phyloP scores from a whole-genome alignment of 1,284 basidiomycete genomes.

The Rhodotorula sp. region DNA sequence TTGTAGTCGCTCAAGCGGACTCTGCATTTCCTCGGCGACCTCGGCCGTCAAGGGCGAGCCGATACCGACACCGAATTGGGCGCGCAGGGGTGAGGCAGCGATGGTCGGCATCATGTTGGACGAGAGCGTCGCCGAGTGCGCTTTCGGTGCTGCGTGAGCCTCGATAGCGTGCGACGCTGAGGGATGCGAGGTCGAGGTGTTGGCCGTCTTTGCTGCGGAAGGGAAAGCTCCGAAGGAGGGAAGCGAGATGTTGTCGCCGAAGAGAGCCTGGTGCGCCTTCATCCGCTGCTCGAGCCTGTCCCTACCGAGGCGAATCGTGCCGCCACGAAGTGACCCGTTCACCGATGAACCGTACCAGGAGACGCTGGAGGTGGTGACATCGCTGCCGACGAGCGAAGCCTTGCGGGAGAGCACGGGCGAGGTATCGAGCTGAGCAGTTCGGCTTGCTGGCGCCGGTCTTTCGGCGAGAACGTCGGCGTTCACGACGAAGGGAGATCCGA shows the following conservation, averaged over 20 bases:
- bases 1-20: slow-evolving; percentile 33
- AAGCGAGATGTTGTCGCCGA: slow-evolving; percentile 10
- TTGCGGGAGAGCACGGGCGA: slow-evolving; percentile 33
- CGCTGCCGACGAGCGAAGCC: slow-evolving; percentile 30
- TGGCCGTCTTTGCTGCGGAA: neutral
- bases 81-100: slow-evolving; percentile 10
- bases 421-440: slow-evolving; percentile 8
- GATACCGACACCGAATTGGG: slow-evolving; percentile 14
- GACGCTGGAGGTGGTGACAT: slow-evolving; percentile 20
- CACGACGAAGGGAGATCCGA: slow-evolving; percentile 23
- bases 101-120: slow-evolving; percentile 35
- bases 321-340: slow-evolving; percentile 21
- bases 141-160: slow-evolving; percentile 28
- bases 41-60: slow-evolving; percentile 28
- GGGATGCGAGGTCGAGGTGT: slow-evolving; percentile 1
- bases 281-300: slow-evolving; percentile 32
- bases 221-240: slow-evolving; percentile 16
- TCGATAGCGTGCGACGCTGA: slow-evolving; percentile 17
- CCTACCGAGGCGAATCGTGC: slow-evolving; percentile 17
- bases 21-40: slow-evolving; percentile 33
- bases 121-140: slow-evolving; percentile 34
- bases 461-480: slow-evolving; percentile 14
- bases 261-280: slow-evolving; percentile 30
- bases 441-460: neutral
- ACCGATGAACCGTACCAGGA: slow-evolving; percentile 33